Conservation (phyloP, 2,329 filamentous ascomycete genomes). For the Amauroascus verrucosus region DNA sequence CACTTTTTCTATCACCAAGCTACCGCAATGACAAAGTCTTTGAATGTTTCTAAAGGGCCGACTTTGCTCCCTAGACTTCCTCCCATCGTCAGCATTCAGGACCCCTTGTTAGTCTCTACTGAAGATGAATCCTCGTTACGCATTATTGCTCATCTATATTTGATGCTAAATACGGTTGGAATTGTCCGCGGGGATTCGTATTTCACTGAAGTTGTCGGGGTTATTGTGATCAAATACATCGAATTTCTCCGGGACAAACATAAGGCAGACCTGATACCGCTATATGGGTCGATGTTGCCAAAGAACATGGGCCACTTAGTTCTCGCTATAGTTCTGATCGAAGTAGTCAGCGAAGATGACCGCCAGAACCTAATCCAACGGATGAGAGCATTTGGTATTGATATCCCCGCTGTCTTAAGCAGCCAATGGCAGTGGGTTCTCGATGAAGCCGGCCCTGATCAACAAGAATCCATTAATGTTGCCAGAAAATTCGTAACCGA, state of each 20-base stretch:
- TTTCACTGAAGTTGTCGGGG: conserved; percentile 52
- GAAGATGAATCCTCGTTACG: conserved; percentile 52
- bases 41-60: conserved; percentile 21
- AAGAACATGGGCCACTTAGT: conserved; percentile 55
- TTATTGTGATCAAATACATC: conserved; percentile 68
- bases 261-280: conserved; percentile 67
- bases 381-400: conserved; percentile 63
- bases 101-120: conserved; percentile 35
- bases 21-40: conserved; percentile 32
- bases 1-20: conserved; percentile 34
- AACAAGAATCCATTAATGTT: conserved; percentile 25
- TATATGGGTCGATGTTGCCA: conserved; percentile 75
- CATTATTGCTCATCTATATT: conserved; percentile 55
- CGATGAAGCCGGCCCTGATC: conserved; percentile 27
- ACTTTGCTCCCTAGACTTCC: conserved; percentile 32
- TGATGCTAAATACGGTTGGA: conserved; percentile 55
- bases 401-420: conserved; percentile 62
- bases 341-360: conserved; percentile 55
- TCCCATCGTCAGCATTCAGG: conserved; percentile 38
- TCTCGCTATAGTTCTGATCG: conserved; percentile 65
- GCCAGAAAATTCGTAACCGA: conserved; percentile 42
- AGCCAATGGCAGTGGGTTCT: conserved; percentile 48
- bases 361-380: conserved; percentile 60
- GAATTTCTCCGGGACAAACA: conserved; percentile 62
- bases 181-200: conserved; percentile 40